Conservation (phyloP, 228 moss, liverwort and hornwort genomes). For the Sphagnum magellanicum region DNA sequence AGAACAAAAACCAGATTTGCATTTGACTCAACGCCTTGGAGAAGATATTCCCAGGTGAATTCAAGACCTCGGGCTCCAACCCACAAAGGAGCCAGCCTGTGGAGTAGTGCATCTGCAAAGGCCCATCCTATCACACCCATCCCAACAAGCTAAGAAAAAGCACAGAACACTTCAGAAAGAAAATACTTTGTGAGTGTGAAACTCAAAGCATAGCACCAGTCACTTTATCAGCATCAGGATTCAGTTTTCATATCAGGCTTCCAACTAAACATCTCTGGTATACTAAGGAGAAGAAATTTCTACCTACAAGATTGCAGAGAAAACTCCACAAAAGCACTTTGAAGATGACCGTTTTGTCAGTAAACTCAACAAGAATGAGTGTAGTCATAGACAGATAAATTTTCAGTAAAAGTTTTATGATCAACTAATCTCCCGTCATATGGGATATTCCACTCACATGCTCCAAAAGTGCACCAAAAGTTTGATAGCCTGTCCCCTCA, state of each 20-base stretch:
- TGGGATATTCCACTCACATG: not conserved
- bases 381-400: not conserved
- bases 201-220: too few species aligned
- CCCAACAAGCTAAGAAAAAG: not conserved
- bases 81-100: constrained; percentile 84
- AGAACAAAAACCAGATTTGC: constrained; percentile 46
- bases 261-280: too few species aligned
- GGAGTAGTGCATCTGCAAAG: constrained; percentile 81
- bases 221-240: too few species aligned
- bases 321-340: too few species aligned
- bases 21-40: constrained; percentile 89
- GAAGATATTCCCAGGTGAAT: constrained; percentile 91
- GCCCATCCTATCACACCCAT: constrained; percentile 57
- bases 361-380: too few species aligned
- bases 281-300: too few species aligned
- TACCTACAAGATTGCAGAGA: too few species aligned
- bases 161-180: not conserved
- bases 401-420: not conserved
- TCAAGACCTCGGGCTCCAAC: constrained; percentile 87
- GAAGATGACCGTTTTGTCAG: too few species aligned
- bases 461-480: too few species aligned
- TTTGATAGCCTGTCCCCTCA: too few species aligned
- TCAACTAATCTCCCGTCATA: not conserved
- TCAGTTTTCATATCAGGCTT: too few species aligned
- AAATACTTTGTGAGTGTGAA: not conserved